phyloP scores from a whole-genome alignment of 2,329 filamentous ascomycete species.

The Botrytis deweyae region DNA sequence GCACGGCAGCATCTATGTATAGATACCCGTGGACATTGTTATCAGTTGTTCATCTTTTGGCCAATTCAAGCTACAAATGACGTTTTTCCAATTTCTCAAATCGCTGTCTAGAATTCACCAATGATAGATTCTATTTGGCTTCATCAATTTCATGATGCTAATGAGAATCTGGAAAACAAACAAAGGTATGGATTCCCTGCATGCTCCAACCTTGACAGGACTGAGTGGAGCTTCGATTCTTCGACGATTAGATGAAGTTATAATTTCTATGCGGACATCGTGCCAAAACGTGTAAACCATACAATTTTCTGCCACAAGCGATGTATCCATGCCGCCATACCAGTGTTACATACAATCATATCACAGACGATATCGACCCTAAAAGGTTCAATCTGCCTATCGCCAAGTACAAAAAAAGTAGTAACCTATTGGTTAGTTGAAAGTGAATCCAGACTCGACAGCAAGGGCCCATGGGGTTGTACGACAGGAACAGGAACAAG shows the following conservation, averaged over 20 bases:
- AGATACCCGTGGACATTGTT: background rate
- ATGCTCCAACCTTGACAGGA: background rate
- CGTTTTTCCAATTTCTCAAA: background rate
- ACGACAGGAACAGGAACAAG: slow-evolving; percentile 2
- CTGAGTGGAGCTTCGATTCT: background rate
- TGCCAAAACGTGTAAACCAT: background rate
- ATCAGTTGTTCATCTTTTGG: background rate
- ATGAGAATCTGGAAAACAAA: background rate
- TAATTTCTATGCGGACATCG: background rate
- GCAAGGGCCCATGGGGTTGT: background rate
- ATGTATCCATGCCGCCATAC: background rate
- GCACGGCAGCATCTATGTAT: background rate
- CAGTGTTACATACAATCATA: background rate
- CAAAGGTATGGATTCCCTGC: background rate
- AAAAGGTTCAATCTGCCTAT: background rate
- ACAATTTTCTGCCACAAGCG: background rate
- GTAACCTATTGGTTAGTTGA: background rate
- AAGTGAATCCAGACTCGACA: background rate
- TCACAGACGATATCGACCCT: background rate
- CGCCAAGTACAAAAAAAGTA: background rate
- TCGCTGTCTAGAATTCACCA: background rate
- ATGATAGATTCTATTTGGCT: background rate
- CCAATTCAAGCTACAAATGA: background rate
- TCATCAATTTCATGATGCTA: background rate
- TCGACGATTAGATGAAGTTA: background rate